Evolutionary conservation across 2,329 filamentous ascomycete genomes (phyloP).

Genomic region (Scedosporium boydii): DNA sequence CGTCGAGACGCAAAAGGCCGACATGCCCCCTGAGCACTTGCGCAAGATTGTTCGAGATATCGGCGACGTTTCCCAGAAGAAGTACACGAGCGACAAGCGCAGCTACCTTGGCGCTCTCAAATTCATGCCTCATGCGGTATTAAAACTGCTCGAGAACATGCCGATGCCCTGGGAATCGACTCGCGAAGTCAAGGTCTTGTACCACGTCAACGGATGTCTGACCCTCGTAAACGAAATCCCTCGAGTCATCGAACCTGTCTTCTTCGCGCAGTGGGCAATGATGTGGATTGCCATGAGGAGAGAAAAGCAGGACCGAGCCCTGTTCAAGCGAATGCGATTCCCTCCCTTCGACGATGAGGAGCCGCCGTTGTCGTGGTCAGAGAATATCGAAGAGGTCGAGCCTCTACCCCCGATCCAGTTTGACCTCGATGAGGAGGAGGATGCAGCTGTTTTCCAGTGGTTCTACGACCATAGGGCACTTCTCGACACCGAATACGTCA

Average conservation of each 20-base stretch:
- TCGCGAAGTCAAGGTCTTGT: slow-evolving; percentile 92
- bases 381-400: slow-evolving; percentile 98
- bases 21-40: slow-evolving; percentile 96
- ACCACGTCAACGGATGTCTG: slow-evolving; percentile 95
- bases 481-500: slow-evolving; percentile 85
- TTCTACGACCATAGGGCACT: slow-evolving; percentile 93
- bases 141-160: slow-evolving; percentile 98
- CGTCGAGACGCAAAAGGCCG: slow-evolving; percentile 94
- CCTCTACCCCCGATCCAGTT: slow-evolving; percentile 96
- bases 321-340: slow-evolving; percentile 99
- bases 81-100: slow-evolving; percentile 96
- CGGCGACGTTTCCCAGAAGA: slow-evolving; percentile 98
- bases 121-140: slow-evolving; percentile 97
- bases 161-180: slow-evolving; percentile 99
- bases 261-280: slow-evolving; percentile 96
- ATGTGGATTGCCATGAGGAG: slow-evolving; percentile 99
- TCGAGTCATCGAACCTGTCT: slow-evolving; percentile 93
- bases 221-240: slow-evolving; percentile 96
- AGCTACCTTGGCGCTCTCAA: slow-evolving; percentile 96
- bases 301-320: slow-evolving; percentile 88
- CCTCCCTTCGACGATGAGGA: slow-evolving; percentile 98
- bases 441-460: slow-evolving; percentile 88
- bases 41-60: slow-evolving; percentile 98
- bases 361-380: slow-evolving; percentile 92
- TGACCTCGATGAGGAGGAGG: slow-evolving; percentile 92